A percentile compares a stretch with the other conserved stretches of the same genome.
Conservation (phyloP, 495 filamentous ascomycete genomes). For the Talaromyces trachyspermus region DNA sequence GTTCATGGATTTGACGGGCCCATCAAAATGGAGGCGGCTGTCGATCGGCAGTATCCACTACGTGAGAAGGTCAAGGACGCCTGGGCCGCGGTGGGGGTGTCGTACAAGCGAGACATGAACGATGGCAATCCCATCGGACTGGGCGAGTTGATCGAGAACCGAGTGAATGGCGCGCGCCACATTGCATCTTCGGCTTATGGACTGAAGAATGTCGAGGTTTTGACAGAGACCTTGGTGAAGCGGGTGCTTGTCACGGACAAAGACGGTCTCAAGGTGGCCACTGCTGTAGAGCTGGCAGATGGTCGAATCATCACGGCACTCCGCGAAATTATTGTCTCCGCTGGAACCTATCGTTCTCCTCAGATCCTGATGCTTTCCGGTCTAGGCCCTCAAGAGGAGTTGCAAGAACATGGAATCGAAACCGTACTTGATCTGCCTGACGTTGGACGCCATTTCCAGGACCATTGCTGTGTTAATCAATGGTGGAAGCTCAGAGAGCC, state of each 20-base stretch:
- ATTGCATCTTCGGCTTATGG: conserved; percentile 23
- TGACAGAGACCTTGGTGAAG: conserved; percentile 22
- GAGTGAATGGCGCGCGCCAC: conserved; percentile 26
- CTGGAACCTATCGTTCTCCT: conserved; percentile 39
- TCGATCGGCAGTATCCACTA: conserved; percentile 21
- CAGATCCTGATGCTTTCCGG: conserved; percentile 44
- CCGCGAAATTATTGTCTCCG: conserved; percentile 39
- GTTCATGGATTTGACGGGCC: conserved; percentile 5
- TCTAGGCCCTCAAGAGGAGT: conserved; percentile 34
- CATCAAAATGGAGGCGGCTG: conserved; percentile 9
- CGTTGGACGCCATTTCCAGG: conserved; percentile 52
- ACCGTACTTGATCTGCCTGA: conserved; percentile 36
- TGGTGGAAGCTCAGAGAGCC: conserved; percentile 31
- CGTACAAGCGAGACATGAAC: conserved; percentile 18
- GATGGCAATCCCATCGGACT: conserved; percentile 24
- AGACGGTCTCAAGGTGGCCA: conserved; percentile 12
- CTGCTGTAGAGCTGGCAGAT: conserved; percentile 21
- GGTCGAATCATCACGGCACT: conserved; percentile 27
- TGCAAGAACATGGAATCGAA: conserved; percentile 42
- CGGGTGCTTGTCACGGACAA: conserved; percentile 18
- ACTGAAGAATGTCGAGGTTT: conserved; percentile 17
- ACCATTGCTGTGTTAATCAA: conserved; percentile 46
- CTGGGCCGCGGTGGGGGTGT: conserved; percentile 23
- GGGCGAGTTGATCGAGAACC: conserved; percentile 23
- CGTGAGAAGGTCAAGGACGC: conserved; percentile 22